Percentiles rank a stretch among this genome's conserved stretches.
Evolutionary conservation across 2,329 filamentous ascomycete species (phyloP).

Genomic region (Penicillium hordei): DNA sequence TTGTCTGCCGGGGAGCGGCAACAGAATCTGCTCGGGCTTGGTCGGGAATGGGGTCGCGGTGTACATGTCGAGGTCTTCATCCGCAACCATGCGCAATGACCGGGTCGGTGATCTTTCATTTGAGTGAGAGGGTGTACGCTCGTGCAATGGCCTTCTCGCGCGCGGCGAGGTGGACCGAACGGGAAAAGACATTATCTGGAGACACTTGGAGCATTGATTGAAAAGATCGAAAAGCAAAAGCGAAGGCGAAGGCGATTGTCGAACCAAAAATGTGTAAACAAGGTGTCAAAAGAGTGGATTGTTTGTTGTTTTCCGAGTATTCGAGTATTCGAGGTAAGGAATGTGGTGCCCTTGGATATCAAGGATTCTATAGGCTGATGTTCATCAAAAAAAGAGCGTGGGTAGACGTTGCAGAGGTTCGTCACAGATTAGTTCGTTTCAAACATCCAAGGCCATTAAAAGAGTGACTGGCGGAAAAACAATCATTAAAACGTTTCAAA

Average conservation of each 20-base stretch:
- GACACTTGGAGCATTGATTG: constrained; percentile 32
- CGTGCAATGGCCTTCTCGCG: constrained; percentile 46
- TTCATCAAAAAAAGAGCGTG: constrained; percentile 29
- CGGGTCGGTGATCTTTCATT: constrained; percentile 43
- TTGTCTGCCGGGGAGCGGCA: constrained; percentile 42
- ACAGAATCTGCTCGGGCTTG: constrained; percentile 47
- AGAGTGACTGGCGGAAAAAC: constrained; percentile 30
- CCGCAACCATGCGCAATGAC: constrained; percentile 38
- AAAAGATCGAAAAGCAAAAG: neutral
- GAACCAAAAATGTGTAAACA: neutral
- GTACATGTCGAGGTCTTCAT: constrained; percentile 43
- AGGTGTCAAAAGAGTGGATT: constrained; percentile 8
- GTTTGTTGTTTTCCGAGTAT: constrained; percentile 19
- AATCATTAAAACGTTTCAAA: constrained; percentile 25
- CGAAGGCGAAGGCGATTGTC: neutral
- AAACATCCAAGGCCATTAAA: constrained; percentile 34
- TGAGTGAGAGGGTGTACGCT: constrained; percentile 47
- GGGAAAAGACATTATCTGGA: constrained; percentile 32
- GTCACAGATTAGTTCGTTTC: constrained; percentile 23
- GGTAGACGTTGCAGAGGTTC: constrained; percentile 27
- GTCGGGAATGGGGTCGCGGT: constrained; percentile 48
- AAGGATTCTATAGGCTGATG: constrained; percentile 10
- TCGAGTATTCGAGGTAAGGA: constrained; percentile 23
- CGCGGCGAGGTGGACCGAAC: constrained; percentile 34
- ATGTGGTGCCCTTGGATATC: constrained; percentile 16